Base-by-base conservation (phyloP, 2,329 filamentous ascomycete species). In the Chaetomiaceae sp. region DNA sequence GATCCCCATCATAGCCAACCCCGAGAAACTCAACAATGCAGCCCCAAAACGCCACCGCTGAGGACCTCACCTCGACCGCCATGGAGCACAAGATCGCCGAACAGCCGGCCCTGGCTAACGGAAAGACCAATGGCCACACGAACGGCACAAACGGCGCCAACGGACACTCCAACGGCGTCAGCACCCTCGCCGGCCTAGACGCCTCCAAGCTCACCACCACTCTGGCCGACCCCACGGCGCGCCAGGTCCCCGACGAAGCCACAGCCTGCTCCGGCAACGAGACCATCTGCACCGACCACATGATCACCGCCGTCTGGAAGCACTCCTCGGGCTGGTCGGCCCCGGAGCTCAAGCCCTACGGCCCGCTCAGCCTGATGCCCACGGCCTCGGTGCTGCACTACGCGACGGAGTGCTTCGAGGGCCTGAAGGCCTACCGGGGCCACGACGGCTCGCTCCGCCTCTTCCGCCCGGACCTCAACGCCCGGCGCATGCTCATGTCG, bases 401-500 rank as follows among this genome's bases (percentile, higher is more conserved):
- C 71, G 90, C 89, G 10, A 95, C 89, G 43, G 87, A 92, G 71
- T 95, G 90, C 70, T 95, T 95, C 73, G 90, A 95, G 72, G 90
- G 90, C 11, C 72, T 80, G 63, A 95, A 95, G 72, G 81, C 83
- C 47, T 95, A 90, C 77, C 84, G 90, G 46, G 90, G 90, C 51
- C 79, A 79, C 60, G 87, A 92, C 67, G 85, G 85, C 62, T 80
- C 79, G 63, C 78, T 91, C 51, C 84, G 88, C 54, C 74, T 91
- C 51, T 92, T 92, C 79, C 84, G 88, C n/a, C 85, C 87, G 0
- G 75, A 85, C 61, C 78, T 81, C 66, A 92, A 92, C 71, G 81
- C 82, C 64, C 75, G 76, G 59, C 84, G 89, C 61, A 83, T 82
- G 69, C 73, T 75, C 61, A 75, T 78, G 64, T 84, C 80, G 3